phyloP scores from a whole-genome alignment of 805 yeast species.

The Soucietia sequanensis region DNA sequence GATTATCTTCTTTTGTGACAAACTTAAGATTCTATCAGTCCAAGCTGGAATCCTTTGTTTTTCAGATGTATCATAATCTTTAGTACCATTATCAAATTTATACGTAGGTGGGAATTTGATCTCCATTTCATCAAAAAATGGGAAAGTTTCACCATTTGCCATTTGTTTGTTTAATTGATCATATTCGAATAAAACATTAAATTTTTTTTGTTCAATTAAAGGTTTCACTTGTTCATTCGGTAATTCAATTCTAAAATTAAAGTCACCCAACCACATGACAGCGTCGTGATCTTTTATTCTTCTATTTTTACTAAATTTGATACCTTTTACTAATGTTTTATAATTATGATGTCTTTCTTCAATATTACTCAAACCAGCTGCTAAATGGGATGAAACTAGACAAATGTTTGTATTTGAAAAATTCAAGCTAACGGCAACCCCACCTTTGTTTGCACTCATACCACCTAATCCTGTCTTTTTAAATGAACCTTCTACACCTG shows the following conservation, averaged over 20 bases:
- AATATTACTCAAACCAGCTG: constrained; percentile 83
- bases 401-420: constrained; percentile 71
- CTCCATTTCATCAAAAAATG: constrained; percentile 77
- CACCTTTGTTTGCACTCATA: constrained; percentile 80
- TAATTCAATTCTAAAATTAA: constrained; percentile 76
- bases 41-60: constrained; percentile 94
- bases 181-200: constrained; percentile 51
- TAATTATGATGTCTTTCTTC: constrained; percentile 87
- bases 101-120: constrained; percentile 88
- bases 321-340: constrained; percentile 69
- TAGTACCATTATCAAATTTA: constrained; percentile 87
- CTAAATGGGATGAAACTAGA: constrained; percentile 82
- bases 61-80: constrained; percentile 81
- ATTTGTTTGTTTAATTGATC: constrained; percentile 84
- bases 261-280: constrained; percentile 92
- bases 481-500: constrained; percentile 64
- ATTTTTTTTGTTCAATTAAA: constrained; percentile 46
- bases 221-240: constrained; percentile 73
- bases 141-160: constrained; percentile 69
- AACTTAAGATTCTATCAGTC: constrained; percentile 86
- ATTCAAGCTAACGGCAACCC: constrained; percentile 65
- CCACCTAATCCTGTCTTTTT: constrained; percentile 96
- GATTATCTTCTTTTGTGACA: constrained; percentile 54
- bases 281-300: constrained; percentile 71
- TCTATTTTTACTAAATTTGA: constrained; percentile 56